A percentile compares a stretch with the other conserved stretches of the same genome.
Evolutionary conservation across 1,139 yeast species (phyloP).

Genomic region (Yamadazyma diddensiae): DNA sequence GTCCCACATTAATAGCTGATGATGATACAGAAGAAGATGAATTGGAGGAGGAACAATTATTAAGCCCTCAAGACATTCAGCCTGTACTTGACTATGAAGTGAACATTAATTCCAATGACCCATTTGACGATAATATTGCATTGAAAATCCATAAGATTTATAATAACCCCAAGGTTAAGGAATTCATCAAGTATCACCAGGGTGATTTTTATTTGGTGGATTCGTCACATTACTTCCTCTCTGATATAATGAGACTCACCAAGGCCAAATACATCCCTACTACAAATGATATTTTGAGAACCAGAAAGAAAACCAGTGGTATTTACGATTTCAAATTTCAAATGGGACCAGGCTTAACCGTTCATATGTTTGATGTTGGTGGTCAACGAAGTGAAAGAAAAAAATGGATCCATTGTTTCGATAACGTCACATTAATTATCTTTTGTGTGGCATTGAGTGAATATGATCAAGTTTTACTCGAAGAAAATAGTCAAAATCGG

Average conservation of each 20-base stretch:
- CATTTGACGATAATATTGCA: conserved; percentile 46
- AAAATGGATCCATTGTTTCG: conserved; percentile 95
- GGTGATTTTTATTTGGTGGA: conserved; percentile 83
- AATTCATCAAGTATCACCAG: conserved; percentile 57
- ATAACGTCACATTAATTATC: conserved; percentile 83
- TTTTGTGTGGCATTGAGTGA: conserved; percentile 90
- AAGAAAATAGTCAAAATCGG: conserved; percentile 76
- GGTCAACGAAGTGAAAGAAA: conserved; percentile 92
- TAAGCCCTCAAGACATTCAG: conserved; percentile 43
- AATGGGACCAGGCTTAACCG: conserved; percentile 67
- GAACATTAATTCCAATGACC: conserved; percentile 45
- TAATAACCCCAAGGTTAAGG: conserved; percentile 52
- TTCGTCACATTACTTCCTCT: conserved; percentile 78
- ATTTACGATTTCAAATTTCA: conserved; percentile 79
- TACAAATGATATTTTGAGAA: conserved; percentile 74
- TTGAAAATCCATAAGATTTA: conserved; percentile 49
- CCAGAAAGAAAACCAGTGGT: conserved; percentile 92
- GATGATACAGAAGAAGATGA: conserved; percentile 9
- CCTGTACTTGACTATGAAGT: conserved; percentile 47
- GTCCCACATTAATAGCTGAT: conserved; percentile 41
- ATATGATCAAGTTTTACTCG: conserved; percentile 82
- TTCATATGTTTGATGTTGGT: conserved; percentile 90
- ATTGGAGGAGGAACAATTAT: conserved; percentile 13
- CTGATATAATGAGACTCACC: conserved; percentile 63
- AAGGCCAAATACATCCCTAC: conserved; percentile 64